phyloP scores from a whole-genome alignment of 2,329 filamentous ascomycete species.

The Beauveria bassiana region DNA sequence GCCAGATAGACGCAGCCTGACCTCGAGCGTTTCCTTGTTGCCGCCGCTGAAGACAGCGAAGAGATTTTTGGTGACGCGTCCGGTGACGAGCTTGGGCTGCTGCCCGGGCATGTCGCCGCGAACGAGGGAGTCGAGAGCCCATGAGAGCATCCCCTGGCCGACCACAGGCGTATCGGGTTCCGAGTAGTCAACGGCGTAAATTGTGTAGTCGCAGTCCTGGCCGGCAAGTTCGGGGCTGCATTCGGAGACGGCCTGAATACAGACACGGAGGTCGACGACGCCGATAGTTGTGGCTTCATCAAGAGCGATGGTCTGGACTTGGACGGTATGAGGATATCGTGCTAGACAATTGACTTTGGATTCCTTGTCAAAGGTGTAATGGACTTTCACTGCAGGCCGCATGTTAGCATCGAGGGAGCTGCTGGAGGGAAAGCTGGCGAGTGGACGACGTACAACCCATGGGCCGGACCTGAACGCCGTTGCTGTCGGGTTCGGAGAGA shows the following conservation, averaged over 20 bases:
- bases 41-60: slow-evolving; percentile 78
- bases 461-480: slow-evolving; percentile 49
- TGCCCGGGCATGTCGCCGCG: slow-evolving; percentile 34
- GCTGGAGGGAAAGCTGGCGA: slow-evolving; percentile 15
- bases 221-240: slow-evolving; percentile 74
- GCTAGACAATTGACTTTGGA: slow-evolving; percentile 85
- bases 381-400: slow-evolving; percentile 68
- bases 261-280: slow-evolving; percentile 78
- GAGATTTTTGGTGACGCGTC: slow-evolving; percentile 80
- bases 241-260: slow-evolving; percentile 70
- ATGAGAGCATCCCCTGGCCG: slow-evolving; percentile 90
- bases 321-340: slow-evolving; percentile 69
- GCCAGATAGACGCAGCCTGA: slow-evolving; percentile 78
- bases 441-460: slow-evolving; percentile 56
- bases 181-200: slow-evolving; percentile 95
- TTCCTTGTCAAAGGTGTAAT: slow-evolving; percentile 91
- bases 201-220: slow-evolving; percentile 78
- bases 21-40: slow-evolving; percentile 81
- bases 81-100: slow-evolving; percentile 71
- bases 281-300: slow-evolving; percentile 79
- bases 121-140: slow-evolving; percentile 51
- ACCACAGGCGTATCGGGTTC: slow-evolving; percentile 90
- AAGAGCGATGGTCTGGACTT: slow-evolving; percentile 71
- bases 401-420: slow-evolving; percentile 13
- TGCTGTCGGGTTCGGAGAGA: slow-evolving; percentile 29